Percentiles rank a stretch among this genome's conserved stretches.
Evolutionary conservation across 31 red algal genomes (phyloP).

Genomic region (Porphyra umbilicalis): DNA sequence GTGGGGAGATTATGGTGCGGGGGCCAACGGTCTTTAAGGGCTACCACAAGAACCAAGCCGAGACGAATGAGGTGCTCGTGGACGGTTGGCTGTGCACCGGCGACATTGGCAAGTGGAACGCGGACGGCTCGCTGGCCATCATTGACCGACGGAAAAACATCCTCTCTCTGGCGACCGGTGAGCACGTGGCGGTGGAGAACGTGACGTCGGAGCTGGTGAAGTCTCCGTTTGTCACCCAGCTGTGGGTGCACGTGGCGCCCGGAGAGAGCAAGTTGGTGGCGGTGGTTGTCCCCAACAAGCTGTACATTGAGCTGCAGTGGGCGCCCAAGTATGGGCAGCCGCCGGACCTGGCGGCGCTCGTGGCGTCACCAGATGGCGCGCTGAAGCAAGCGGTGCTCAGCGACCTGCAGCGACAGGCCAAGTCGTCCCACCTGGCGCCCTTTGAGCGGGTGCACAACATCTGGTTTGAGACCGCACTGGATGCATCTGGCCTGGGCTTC

Average conservation of each 20-base stretch:
- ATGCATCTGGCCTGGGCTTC: neutral
- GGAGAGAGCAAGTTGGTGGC: constrained; percentile 11
- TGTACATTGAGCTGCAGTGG: constrained; percentile 6
- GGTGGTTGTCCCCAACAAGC: constrained; percentile 28
- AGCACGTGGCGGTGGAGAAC: constrained; percentile 39
- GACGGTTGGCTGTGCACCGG: constrained; percentile 51
- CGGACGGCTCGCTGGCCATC: constrained; percentile 30
- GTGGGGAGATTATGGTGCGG: constrained; percentile 27
- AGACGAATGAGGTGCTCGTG: constrained; percentile 11
- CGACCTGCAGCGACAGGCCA: neutral
- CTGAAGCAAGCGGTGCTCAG: neutral
- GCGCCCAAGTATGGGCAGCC: neutral
- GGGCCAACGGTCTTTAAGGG: constrained; percentile 34
- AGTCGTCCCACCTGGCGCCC: neutral
- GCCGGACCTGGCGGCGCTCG: constrained; percentile 1
- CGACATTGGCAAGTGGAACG: constrained; percentile 26
- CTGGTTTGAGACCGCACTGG: neutral
- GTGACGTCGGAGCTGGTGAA: constrained; percentile 22
- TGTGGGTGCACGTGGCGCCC: constrained; percentile 14
- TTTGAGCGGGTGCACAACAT: constrained; percentile 11
- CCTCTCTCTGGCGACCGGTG: constrained; percentile 35
- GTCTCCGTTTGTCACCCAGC: constrained; percentile 14
- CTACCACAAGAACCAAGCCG: constrained; percentile 43
- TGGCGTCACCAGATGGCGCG: neutral
- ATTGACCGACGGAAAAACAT: constrained; percentile 58